Conservation (phyloP, 1,139 yeast species). For the Debaryomyces sp. region DNA sequence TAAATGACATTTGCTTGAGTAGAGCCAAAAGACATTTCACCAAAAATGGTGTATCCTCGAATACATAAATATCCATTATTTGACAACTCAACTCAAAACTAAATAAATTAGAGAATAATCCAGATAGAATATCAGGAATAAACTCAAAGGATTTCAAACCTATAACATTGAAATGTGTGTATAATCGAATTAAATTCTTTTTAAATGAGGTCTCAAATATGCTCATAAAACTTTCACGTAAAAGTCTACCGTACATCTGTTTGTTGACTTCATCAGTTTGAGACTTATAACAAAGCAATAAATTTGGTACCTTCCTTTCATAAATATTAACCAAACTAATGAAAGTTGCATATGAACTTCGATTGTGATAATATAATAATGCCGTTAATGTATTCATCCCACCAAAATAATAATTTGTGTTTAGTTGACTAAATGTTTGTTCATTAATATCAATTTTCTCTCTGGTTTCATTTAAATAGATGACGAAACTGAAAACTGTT, state of each 20-base stretch:
- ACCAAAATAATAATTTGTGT: constrained; percentile 21
- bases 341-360: constrained; percentile 42
- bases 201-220: constrained; percentile 52
- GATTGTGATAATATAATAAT: constrained; percentile 39
- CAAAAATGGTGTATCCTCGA: constrained; percentile 59
- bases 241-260: constrained; percentile 3
- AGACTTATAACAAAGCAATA: constrained; percentile 15
- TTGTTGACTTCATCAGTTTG: not conserved
- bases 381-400: constrained; percentile 42
- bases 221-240: constrained; percentile 23
- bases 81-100: constrained; percentile 29
- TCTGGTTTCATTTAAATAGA: constrained; percentile 20
- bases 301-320: constrained; percentile 32
- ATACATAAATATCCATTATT: constrained; percentile 59
- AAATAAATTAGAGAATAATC: constrained; percentile 25
- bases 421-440: constrained; percentile 8
- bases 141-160: constrained; percentile 35
- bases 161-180: constrained; percentile 50
- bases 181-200: constrained; percentile 45
- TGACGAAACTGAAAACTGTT: constrained; percentile 29
- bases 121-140: constrained; percentile 23
- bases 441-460: constrained; percentile 13
- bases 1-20: constrained; percentile 49
- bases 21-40: constrained; percentile 52
- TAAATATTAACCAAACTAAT: constrained; percentile 47